phyloP scores from a whole-genome alignment of 1,139 yeast species.

The Suhomyces choctaworum region DNA sequence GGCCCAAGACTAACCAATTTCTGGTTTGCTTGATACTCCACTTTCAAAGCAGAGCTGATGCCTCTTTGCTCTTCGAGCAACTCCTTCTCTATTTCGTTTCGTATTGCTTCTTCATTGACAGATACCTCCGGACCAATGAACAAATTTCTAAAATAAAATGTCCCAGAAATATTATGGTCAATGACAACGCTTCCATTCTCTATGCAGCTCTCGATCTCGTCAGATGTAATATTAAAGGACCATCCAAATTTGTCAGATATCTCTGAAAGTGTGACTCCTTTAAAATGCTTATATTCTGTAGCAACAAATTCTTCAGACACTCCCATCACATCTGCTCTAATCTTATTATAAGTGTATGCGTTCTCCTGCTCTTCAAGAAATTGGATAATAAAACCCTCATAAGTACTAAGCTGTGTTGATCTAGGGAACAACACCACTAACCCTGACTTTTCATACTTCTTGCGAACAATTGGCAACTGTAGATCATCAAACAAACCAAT shows the following conservation, averaged over 20 bases:
- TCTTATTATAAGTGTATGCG: conserved; percentile 27
- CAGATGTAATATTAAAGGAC: conserved; percentile 69
- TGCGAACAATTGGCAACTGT: conserved; percentile 34
- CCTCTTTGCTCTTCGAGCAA: conserved; percentile 23
- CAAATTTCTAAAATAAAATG: conserved; percentile 42
- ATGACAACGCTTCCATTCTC: conserved; percentile 58
- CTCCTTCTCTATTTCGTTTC: conserved; percentile 17
- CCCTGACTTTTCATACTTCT: conserved; percentile 38
- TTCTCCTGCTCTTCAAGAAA: conserved; percentile 28
- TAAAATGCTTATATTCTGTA: conserved; percentile 27
- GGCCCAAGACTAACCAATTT: conserved; percentile 24
- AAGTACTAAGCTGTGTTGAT: conserved; percentile 21
- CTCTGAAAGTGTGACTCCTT: conserved; percentile 40
- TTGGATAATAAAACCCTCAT: conserved; percentile 27
- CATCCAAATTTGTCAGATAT: conserved; percentile 48
- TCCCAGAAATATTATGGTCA: conserved; percentile 67
- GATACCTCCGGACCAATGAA: conserved; percentile 18
- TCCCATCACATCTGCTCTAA: conserved; percentile 23
- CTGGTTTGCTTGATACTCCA: conserved; percentile 16
- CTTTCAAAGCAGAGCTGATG: conserved; percentile 19
- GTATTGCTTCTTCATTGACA: conserved; percentile 16
- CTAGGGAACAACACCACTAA: conserved; percentile 34
- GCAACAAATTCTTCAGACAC: conserved; percentile 27
- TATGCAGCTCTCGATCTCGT: conserved; percentile 64
- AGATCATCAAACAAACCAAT: conserved; percentile 32